A percentile compares a stretch with the other conserved stretches of the same genome.
Evolutionary conservation across 2,329 filamentous ascomycete genomes (phyloP).

Genomic region (Balansia obtecta): DNA sequence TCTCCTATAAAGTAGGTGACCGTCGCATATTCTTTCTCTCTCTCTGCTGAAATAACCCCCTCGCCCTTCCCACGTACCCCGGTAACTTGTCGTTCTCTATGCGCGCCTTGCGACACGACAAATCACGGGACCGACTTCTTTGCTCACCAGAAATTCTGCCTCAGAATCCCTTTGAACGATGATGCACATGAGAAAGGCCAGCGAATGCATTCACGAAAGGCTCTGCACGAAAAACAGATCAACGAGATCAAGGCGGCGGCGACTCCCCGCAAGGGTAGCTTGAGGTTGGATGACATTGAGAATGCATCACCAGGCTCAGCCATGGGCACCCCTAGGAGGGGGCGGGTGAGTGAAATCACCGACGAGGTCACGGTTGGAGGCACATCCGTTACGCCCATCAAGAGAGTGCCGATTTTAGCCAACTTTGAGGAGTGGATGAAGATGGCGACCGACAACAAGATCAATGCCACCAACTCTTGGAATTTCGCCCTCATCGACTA

Average conservation of each 20-base stretch:
- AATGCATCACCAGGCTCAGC: slow-evolving; percentile 44
- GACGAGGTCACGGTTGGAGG: slow-evolving; percentile 56
- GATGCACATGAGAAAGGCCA: slow-evolving; percentile 85
- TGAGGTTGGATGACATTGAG: slow-evolving; percentile 45
- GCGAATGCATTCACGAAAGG: slow-evolving; percentile 76
- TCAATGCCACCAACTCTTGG: slow-evolving; percentile 97
- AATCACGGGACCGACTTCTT: not conserved
- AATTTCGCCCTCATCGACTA: slow-evolving; percentile 99
- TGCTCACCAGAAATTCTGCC: slow-evolving; percentile 6
- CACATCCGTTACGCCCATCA: slow-evolving; percentile 81
- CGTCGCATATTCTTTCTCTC: not conserved
- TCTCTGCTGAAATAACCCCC: slow-evolving; percentile 1
- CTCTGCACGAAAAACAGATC: slow-evolving; percentile 79
- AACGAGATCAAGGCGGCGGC: slow-evolving; percentile 71
- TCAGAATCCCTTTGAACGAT: slow-evolving; percentile 88
- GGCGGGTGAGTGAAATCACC: slow-evolving; percentile 29
- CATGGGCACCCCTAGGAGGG: slow-evolving; percentile 37
- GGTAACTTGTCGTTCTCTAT: not conserved
- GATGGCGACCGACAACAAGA: slow-evolving; percentile 99
- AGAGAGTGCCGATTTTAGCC: slow-evolving; percentile 85
- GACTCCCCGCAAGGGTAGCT: slow-evolving; percentile 52
- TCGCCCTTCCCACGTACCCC: not conserved
- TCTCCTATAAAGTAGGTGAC: slow-evolving; percentile 43
- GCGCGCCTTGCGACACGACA: not conserved
- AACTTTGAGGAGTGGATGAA: slow-evolving; percentile 99